Evolutionary conservation across 2,329 filamentous ascomycete genomes (phyloP).

Genomic region (Claviceps paspali): DNA sequence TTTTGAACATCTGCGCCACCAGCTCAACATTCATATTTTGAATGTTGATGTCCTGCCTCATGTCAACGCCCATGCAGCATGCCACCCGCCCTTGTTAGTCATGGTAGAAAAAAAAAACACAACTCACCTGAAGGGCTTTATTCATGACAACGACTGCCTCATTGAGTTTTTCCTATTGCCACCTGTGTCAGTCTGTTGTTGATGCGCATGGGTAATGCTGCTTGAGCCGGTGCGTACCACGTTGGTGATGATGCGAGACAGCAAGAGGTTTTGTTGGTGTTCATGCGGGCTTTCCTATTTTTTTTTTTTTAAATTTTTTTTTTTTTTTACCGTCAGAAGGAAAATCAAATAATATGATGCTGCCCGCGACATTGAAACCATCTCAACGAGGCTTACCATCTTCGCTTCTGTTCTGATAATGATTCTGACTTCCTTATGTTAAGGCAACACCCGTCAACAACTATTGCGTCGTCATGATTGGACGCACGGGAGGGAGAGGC

Average conservation of each 20-base stretch:
- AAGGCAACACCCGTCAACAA: background rate
- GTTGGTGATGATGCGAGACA: conserved; percentile 93
- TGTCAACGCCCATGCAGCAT: background rate
- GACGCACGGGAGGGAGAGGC: background rate
- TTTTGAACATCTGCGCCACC: conserved; percentile 99
- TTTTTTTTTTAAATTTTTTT: background rate
- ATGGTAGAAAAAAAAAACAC: background rate
- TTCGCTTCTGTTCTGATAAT: background rate
- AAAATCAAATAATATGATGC: too few species aligned
- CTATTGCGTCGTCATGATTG: background rate
- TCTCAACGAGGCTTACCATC: conserved; percentile 1
- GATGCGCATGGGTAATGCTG: background rate
- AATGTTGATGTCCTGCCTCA: conserved; percentile 75
- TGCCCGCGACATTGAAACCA: too few species aligned
- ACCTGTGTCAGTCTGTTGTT: background rate
- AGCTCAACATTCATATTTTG: conserved; percentile 98
- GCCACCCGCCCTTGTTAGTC: background rate
- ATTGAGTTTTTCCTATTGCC: conserved; percentile 78
- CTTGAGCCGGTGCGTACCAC: conserved; percentile 50
- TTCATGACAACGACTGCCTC: conserved; percentile 88
- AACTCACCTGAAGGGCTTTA: conserved; percentile 68
- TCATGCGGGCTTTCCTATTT: conserved; percentile 84
- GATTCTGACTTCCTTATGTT: background rate
- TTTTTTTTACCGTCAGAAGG: too few species aligned
- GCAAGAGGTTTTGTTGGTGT: conserved; percentile 85